Percentiles rank a stretch among this genome's conserved stretches.
phyloP scores from a whole-genome alignment of 1,284 basidiomycete species.

The Polyporus tsugae region DNA sequence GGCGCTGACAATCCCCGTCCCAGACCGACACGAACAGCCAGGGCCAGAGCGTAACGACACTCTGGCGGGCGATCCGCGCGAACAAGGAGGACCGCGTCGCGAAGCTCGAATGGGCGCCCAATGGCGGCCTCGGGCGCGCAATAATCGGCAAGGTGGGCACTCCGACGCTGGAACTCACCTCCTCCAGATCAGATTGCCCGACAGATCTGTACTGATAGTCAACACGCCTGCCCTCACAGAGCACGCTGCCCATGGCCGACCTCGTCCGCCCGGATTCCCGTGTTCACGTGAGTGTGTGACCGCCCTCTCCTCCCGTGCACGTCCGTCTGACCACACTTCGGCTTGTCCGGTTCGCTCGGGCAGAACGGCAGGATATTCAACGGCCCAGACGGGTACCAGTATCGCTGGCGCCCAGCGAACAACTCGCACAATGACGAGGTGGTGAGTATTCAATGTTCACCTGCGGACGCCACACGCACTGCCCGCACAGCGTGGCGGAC shows the following conservation, averaged over 20 bases:
- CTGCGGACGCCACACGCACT: constrained; percentile 25
- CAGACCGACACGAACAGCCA: constrained; percentile 70
- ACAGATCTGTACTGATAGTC: constrained; percentile 32
- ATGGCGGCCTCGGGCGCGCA: constrained; percentile 81
- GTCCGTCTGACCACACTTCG: constrained; percentile 20
- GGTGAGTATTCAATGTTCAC: constrained; percentile 51
- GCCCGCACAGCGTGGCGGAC: constrained; percentile 22
- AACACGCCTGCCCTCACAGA: constrained; percentile 50
- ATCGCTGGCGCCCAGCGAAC: constrained; percentile 76
- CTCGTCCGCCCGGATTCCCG: constrained; percentile 72
- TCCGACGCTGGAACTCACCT: constrained; percentile 7
- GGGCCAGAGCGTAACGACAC: constrained; percentile 75
- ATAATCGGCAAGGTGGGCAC: constrained; percentile 77
- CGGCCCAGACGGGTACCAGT: constrained; percentile 80
- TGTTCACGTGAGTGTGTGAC: constrained; percentile 38
- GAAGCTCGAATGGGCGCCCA: constrained; percentile 83
- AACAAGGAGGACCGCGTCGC: constrained; percentile 86
- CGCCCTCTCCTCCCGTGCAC: constrained; percentile 16
- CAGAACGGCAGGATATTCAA: constrained; percentile 71
- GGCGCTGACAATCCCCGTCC: constrained; percentile 34
- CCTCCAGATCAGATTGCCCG: constrained; percentile 31
- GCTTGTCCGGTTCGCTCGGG: constrained; percentile 23
- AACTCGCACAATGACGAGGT: constrained; percentile 62
- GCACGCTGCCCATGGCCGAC: constrained; percentile 81
- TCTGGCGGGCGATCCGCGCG: constrained; percentile 78